A percentile compares a stretch with the other conserved stretches of the same genome.
Conservation (phyloP, 257 asterid species). For the Fraxinus americana region DNA sequence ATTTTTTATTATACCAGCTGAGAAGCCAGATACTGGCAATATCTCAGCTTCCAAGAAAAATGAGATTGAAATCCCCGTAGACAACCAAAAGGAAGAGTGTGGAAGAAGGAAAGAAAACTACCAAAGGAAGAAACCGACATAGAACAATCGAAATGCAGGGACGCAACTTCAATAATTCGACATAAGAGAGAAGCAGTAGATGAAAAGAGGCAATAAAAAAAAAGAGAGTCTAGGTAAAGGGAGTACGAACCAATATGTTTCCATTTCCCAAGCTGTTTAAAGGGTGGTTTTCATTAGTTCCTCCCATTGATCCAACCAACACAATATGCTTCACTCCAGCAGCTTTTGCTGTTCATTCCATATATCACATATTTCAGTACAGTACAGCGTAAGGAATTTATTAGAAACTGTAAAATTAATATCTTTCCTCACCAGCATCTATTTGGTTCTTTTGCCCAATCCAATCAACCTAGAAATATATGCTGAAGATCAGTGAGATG, state of each 20-base stretch:
- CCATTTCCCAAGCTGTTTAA: constrained; percentile 87
- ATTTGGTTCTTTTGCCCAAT: constrained; percentile 95
- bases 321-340: constrained; percentile 96
- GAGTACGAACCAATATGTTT: constrained; percentile 73
- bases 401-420: constrained; percentile 1
- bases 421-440: constrained; percentile 66
- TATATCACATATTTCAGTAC: neutral
- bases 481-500: constrained; percentile 7
- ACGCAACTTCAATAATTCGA: neutral
- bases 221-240: neutral
- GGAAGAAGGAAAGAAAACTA: neutral
- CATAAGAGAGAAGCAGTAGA: neutral
- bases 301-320: constrained; percentile 98
- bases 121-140: neutral
- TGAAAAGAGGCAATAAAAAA: neutral
- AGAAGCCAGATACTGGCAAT: neutral
- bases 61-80: neutral
- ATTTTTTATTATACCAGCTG: neutral
- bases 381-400: neutral
- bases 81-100: neutral
- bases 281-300: constrained; percentile 71
- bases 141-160: neutral
- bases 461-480: constrained; percentile 78
- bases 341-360: constrained; percentile 72
- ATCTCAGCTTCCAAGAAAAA: neutral